These are phyloP conservation scores for Viola pubescens DNA, from an alignment of 441 rosid species.

Conservation along the genomic window DNA sequence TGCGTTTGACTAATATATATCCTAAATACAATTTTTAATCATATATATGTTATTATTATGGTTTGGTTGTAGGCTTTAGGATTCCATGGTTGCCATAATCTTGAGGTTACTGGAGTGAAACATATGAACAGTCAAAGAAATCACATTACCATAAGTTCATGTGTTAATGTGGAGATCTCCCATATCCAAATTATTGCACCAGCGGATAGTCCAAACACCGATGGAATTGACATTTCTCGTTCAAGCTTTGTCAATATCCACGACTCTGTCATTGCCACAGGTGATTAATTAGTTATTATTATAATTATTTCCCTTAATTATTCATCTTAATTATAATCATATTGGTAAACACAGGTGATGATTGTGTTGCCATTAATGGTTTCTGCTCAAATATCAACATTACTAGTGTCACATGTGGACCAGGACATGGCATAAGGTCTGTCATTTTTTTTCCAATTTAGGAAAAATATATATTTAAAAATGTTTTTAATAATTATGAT, in stretches of 20 bases:
- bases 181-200: background rate
- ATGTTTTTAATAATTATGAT: background rate
- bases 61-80: conserved; percentile 2
- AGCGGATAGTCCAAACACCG: conserved; percentile 1
- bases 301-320: background rate
- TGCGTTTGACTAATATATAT: background rate
- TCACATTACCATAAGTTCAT: conserved; percentile 11
- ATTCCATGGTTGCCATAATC: conserved; percentile 12
- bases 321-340: background rate
- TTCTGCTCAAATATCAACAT: conserved; percentile 15
- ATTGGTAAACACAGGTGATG: conserved; percentile 20
- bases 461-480: background rate
- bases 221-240: conserved; percentile 6
- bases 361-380: conserved; percentile 26
- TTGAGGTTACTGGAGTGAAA: background rate
- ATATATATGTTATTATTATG: background rate
- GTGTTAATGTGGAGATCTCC: background rate
- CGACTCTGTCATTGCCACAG: conserved; percentile 1
- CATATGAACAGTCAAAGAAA: conserved; percentile 16
- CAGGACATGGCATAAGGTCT: conserved; percentile 34
- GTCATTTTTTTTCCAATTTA: background rate
- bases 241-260: background rate
- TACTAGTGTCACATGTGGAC: conserved; percentile 20
- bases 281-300: background rate
- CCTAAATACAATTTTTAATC: background rate